These are phyloP conservation scores for Waltergamsia citrina DNA, from an alignment of 2,329 filamentous ascomycete species.

Conservation along the genomic window DNA sequence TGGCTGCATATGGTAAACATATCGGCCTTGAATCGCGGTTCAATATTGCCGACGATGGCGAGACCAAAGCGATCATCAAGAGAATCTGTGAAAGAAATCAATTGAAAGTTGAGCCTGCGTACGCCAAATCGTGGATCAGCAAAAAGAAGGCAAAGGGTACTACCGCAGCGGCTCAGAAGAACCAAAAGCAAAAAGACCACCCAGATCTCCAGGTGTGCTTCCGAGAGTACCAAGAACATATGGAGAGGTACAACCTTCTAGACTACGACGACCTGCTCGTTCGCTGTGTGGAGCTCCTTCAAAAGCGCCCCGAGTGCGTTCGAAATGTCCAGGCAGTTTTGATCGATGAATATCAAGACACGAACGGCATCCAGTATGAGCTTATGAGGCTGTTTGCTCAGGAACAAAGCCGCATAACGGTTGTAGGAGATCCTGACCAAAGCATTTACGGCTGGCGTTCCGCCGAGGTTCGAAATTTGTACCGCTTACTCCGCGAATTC, in stretches of 20 bases:
- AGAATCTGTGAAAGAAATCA: constrained; percentile 72
- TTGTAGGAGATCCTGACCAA: constrained; percentile 94
- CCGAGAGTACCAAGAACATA: constrained; percentile 66
- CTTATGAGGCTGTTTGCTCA: constrained; percentile 84
- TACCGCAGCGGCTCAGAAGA: constrained; percentile 28
- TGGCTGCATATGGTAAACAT: constrained; percentile 72
- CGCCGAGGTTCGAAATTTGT: constrained; percentile 83
- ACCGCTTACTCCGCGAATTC: constrained; percentile 67
- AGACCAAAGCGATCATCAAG: constrained; percentile 70
- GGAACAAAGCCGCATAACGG: constrained; percentile 66
- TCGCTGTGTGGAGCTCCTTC: constrained; percentile 71
- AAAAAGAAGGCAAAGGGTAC: constrained; percentile 51
- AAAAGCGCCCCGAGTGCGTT: constrained; percentile 66
- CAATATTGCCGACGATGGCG: constrained; percentile 78
- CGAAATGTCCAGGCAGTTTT: constrained; percentile 84
- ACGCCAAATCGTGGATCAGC: constrained; percentile 69
- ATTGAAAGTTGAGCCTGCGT: constrained; percentile 57
- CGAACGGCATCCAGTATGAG: constrained; percentile 90
- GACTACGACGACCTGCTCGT: constrained; percentile 93
- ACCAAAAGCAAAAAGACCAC: constrained; percentile 24
- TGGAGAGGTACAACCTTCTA: constrained; percentile 69
- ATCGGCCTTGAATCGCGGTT: constrained; percentile 80
- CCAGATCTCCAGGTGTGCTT: constrained; percentile 61
- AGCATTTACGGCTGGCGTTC: constrained; percentile 96
- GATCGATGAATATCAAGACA: constrained; percentile 97